These are phyloP conservation scores for Acer yangbiense DNA, from an alignment of 345 rosid species.

Conservation along the genomic window DNA sequence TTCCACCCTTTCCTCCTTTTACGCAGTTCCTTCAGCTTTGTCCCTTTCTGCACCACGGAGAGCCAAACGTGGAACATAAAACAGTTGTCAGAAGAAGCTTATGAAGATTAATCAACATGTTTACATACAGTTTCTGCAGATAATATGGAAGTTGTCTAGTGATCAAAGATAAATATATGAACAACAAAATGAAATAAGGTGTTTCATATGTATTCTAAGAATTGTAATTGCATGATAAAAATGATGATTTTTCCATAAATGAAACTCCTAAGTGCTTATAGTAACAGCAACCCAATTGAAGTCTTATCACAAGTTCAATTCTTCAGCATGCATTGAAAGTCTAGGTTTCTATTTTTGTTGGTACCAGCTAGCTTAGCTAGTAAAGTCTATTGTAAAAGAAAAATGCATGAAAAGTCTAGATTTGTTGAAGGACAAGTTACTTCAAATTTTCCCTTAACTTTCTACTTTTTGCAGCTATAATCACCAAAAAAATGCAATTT, in stretches of 20 bases:
- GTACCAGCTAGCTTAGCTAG: neutral
- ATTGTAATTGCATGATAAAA: no score
- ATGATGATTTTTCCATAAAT: neutral
- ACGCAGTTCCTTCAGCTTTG: slow-evolving; percentile 64
- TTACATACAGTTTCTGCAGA: neutral
- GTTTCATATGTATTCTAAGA: no score
- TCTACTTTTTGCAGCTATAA: neutral
- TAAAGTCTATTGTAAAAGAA: no score
- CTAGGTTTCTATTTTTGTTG: neutral
- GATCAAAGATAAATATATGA: neutral
- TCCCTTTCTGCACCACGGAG: slow-evolving; percentile 56
- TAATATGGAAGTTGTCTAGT: neutral
- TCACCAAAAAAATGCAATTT: neutral
- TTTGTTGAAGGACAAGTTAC: neutral
- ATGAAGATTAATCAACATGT: neutral
- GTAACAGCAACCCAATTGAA: neutral
- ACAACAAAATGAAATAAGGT: no score
- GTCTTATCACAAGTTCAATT: neutral
- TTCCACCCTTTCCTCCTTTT: slow-evolving; percentile 74
- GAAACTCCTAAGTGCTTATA: neutral
- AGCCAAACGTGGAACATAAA: neutral
- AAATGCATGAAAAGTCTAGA: neutral
- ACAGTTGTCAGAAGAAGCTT: neutral
- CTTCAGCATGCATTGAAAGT: neutral
- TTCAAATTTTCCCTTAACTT: no score